Conservation (phyloP, 768 basidiomycete species). For the Daedaleopsis nitida region DNA sequence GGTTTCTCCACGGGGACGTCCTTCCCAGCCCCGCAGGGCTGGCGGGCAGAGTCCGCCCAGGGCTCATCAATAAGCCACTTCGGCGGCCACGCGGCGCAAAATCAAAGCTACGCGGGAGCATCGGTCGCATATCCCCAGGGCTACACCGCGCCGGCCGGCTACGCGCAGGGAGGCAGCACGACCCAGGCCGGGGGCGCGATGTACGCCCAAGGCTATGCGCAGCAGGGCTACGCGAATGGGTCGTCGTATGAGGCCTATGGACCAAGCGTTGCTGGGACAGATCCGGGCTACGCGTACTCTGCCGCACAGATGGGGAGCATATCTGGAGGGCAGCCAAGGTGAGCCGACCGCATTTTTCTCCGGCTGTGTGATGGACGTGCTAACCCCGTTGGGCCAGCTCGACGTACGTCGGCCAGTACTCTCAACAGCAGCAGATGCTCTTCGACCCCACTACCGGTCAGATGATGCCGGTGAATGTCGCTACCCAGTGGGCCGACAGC, state of each 20-base stretch:
- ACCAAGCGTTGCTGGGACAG: background rate
- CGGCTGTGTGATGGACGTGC: background rate
- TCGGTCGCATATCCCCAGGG: slow-evolving; percentile 8
- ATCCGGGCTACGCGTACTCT: slow-evolving; percentile 14
- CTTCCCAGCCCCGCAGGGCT: slow-evolving; percentile 13
- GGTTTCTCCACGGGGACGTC: slow-evolving; percentile 5
- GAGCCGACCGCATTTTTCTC: background rate
- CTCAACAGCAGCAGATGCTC: slow-evolving; percentile 10
- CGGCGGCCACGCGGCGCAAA: background rate
- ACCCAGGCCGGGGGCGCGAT: background rate
- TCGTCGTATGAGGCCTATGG: slow-evolving; percentile 15
- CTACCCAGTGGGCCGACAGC: slow-evolving; percentile 12
- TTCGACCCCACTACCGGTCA: slow-evolving; percentile 13
- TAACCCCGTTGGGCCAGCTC: background rate
- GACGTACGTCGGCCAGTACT: slow-evolving; percentile 8
- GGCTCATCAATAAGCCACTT: background rate
- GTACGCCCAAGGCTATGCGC: slow-evolving; percentile 12
- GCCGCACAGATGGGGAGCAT: slow-evolving; percentile 7
- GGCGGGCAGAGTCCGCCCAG: background rate
- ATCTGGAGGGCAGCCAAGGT: background rate
- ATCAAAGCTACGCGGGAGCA: background rate
- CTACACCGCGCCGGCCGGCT: slow-evolving; percentile 3
- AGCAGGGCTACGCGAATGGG: slow-evolving; percentile 11
- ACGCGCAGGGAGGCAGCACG: background rate
- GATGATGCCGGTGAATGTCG: slow-evolving; percentile 10